Evolutionary conservation across 257 asterid genomes (phyloP).

Genomic region (Fraxinus excelsior): DNA sequence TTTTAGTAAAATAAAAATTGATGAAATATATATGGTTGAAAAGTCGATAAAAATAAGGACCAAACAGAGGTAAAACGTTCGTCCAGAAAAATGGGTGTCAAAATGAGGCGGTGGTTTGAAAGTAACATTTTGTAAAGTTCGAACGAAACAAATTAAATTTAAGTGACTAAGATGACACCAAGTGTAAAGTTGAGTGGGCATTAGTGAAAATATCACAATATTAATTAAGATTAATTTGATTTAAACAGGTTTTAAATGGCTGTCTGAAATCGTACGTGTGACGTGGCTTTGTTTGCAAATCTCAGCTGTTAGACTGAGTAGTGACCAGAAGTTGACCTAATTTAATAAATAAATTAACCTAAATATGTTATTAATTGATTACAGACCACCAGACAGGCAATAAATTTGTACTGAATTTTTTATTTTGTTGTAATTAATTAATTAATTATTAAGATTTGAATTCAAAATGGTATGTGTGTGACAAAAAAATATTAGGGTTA

Average conservation of each 20-base stretch:
- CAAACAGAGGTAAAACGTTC: no score
- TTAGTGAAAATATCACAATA: neutral
- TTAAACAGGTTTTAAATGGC: neutral
- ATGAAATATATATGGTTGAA: no score
- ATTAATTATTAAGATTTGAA: no score
- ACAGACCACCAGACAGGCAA: conserved; percentile 26
- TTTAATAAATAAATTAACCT: conserved; percentile 23
- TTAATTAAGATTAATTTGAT: neutral
- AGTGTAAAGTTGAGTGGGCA: neutral
- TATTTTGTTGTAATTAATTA: no score
- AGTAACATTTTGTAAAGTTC: no score
- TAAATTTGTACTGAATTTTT: neutral
- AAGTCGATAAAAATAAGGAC: no score
- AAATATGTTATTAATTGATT: conserved; percentile 18
- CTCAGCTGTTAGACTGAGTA: conserved; percentile 48
- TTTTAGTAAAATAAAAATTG: no score
- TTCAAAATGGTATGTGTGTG: no score
- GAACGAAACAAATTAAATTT: neutral
- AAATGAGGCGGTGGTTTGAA: no score
- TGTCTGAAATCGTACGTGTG: conserved; percentile 10
- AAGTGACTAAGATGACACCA: neutral
- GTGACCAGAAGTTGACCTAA: conserved; percentile 64
- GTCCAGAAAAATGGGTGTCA: no score
- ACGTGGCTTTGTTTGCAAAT: conserved; percentile 42
- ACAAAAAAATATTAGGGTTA: no score